Percentiles rank a stretch among this genome's conserved stretches.
These are phyloP conservation scores for Favolaschia claudopus DNA, from an alignment of 768 basidiomycete genomes.

Conservation along the genomic window DNA sequence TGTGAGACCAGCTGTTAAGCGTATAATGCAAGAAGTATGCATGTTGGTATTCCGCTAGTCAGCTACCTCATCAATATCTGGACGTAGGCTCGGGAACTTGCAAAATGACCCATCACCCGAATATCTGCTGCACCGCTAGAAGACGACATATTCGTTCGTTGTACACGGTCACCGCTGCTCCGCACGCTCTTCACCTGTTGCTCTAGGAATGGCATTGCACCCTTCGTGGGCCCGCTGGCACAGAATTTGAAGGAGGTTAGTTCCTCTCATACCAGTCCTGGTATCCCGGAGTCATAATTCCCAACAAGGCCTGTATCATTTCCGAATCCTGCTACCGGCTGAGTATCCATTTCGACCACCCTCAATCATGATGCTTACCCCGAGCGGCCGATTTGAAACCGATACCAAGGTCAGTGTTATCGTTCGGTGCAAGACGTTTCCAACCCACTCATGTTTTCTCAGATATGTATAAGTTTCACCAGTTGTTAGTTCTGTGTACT, in stretches of 20 bases:
- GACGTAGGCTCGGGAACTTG: constrained; percentile 78
- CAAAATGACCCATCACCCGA: constrained; percentile 85
- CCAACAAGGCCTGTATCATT: constrained; percentile 75
- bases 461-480: constrained; percentile 95
- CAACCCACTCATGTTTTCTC: constrained; percentile 13
- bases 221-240: constrained; percentile 85
- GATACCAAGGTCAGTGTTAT: constrained; percentile 83
- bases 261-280: not conserved
- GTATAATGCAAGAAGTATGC: constrained; percentile 87
- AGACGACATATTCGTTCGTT: constrained; percentile 91
- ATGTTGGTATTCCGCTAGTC: not conserved
- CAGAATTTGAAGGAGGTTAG: constrained; percentile 88
- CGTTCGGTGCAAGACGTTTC: not conserved
- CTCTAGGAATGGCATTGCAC: constrained; percentile 93
- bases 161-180: not conserved
- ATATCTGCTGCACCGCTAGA: constrained; percentile 88
- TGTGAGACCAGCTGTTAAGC: constrained; percentile 76
- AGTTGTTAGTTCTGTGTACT: constrained; percentile 63
- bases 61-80: not conserved
- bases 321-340: constrained; percentile 87
- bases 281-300: not conserved
- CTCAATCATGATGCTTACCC: constrained; percentile 94
- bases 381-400: constrained; percentile 95
- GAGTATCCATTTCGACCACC: constrained; percentile 98
- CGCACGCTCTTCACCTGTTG: constrained; percentile 28